Evolutionary conservation across 2,329 filamentous ascomycete genomes (phyloP), one percentile per base, ranked within the genome.

Genomic region (Biscogniauxia marginata): DNA sequence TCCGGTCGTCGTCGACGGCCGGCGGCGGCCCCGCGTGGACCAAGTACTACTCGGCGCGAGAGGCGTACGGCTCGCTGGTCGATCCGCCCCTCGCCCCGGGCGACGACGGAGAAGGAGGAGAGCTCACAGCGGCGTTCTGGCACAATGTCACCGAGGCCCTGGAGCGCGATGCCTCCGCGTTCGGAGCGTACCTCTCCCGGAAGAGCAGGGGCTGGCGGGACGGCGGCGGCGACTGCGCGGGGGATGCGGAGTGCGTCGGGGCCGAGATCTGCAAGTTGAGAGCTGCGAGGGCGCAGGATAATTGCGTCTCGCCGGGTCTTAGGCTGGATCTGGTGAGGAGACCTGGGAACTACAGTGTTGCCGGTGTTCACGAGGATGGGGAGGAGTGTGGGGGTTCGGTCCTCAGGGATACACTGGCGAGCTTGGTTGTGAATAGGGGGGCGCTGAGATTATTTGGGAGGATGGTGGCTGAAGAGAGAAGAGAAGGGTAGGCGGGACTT

Each of bases 91-190:
- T 78, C 1, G n/a, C n/a, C n/a, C n/a, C n/a, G n/a, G n/a, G 53
- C 57, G 13, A 68, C 67, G 9, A 62, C 68, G 2, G 68, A 67
- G 8, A 73, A 73, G 3, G 69, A 68, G 0, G 50, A 60, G 76
- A 85, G 60, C 75, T 87, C 30, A 81, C 79, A 1, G 78, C 82
- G 0, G 77, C 77, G 1, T 85, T 85, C 68, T 86, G 83, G 83
- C 83, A 85, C 66, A 77, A 81, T 60, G 73, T 85, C 19, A 85
- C 83, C 1, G 71, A 70, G 1, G 65, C 71, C 3, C 77, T 85
- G 49, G 77, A 81, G 57, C 61, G 56, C 4, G 67, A 82, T 53
- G 60, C 74, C 2, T 57, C 64, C 0, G 67, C 74, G 1, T 84
- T 85, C 61, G 70, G 76, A 16, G 71, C 68, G 3, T 85, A 77